Evolutionary conservation across 768 basidiomycete genomes (phyloP).

Genomic region (Dioszegia crocea): DNA sequence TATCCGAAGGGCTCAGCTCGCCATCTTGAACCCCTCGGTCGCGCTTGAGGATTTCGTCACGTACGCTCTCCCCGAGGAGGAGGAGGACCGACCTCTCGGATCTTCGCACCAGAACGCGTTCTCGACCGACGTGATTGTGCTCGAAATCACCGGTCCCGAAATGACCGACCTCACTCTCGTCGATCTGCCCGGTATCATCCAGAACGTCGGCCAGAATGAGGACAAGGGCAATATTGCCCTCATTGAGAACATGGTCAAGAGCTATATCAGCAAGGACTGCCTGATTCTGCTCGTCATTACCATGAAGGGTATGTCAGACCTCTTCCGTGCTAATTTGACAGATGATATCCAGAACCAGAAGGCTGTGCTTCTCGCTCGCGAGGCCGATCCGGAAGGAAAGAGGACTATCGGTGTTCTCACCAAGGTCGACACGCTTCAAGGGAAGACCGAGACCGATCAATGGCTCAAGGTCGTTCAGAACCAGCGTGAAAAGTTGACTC

Average conservation of each 20-base stretch:
- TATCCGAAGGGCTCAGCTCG: constrained; percentile 11
- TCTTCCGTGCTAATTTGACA: constrained; percentile 35
- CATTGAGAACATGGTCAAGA: constrained; percentile 57
- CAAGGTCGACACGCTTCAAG: constrained; percentile 62
- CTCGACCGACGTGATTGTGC: constrained; percentile 7
- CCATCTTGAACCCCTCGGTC: constrained; percentile 11
- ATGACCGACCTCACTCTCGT: constrained; percentile 43
- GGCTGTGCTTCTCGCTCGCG: constrained; percentile 57
- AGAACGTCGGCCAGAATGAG: constrained; percentile 53
- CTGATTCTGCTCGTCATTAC: constrained; percentile 66
- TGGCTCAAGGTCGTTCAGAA: constrained; percentile 27
- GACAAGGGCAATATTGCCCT: constrained; percentile 52
- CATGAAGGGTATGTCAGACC: constrained; percentile 56
- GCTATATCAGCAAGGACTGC: constrained; percentile 56
- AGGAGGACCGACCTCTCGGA: background rate
- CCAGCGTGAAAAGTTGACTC: background rate
- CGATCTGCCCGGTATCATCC: constrained; percentile 57
- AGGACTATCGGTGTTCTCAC: constrained; percentile 72
- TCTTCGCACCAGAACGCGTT: constrained; percentile 4
- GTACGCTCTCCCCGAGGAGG: background rate
- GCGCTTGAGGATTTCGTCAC: background rate
- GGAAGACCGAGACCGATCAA: constrained; percentile 43
- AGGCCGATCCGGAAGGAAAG: constrained; percentile 57
- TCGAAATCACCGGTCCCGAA: constrained; percentile 47
- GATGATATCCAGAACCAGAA: constrained; percentile 67